phyloP scores from a whole-genome alignment of 176 grass and related monocot genomes.

The Pontederia crassipes region DNA sequence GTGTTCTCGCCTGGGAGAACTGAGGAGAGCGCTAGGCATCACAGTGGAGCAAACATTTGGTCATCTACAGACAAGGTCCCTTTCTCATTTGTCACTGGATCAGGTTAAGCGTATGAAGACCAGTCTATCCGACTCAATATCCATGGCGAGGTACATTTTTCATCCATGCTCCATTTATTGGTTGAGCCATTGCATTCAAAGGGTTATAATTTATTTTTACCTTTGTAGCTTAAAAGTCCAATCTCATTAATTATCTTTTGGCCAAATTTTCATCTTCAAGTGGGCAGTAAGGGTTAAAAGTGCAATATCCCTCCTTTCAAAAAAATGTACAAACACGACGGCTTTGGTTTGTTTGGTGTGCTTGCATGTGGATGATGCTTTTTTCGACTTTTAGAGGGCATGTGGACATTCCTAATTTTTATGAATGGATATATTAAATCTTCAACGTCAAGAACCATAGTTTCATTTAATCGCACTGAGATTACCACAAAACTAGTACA shows the following conservation, averaged over 20 bases:
- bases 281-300: no score
- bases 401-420: no score
- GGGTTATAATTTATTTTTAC: no score
- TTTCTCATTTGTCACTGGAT: conserved; percentile 21
- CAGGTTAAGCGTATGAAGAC: conserved; percentile 54
- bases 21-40: conserved; percentile 39
- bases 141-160: conserved; percentile 37
- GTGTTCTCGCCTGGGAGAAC: conserved; percentile 44
- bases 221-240: no score
- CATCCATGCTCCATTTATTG: neutral
- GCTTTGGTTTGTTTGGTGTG: no score
- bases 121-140: conserved; percentile 30
- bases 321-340: no score
- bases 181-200: neutral
- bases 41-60: conserved; percentile 35
- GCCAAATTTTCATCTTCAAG: no score
- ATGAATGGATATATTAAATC: neutral
- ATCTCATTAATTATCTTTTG: no score
- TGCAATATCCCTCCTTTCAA: no score
- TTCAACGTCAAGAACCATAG: neutral
- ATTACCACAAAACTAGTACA: neutral
- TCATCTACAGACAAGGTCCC: conserved; percentile 30
- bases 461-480: conserved; percentile 5
- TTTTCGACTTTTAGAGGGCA: no score
- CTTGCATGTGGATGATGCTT: no score